phyloP scores from a whole-genome alignment of 192 early-diverging fungal species.

The Coemansia asiatica region DNA sequence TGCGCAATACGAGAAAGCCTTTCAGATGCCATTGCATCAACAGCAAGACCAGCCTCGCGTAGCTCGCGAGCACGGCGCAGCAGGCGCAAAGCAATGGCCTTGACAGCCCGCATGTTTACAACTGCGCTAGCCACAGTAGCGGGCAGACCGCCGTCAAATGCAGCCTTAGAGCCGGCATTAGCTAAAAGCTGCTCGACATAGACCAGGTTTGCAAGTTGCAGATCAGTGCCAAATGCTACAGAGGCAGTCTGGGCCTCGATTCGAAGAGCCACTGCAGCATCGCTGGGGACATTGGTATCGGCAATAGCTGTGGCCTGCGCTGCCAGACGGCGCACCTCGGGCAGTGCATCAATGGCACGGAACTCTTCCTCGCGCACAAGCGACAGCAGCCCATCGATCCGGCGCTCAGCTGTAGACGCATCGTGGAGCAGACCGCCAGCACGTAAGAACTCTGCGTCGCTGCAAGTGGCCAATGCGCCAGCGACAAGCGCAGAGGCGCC shows the following conservation, averaged over 20 bases:
- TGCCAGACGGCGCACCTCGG: slow-evolving; percentile 67
- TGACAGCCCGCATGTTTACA: slow-evolving; percentile 43
- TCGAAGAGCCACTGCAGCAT: slow-evolving; percentile 55
- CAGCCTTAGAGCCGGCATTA: slow-evolving; percentile 27
- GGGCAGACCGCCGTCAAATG: slow-evolving; percentile 2
- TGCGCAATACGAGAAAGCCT: slow-evolving; percentile 13
- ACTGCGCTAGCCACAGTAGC: slow-evolving; percentile 34
- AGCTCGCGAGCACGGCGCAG: slow-evolving; percentile 67
- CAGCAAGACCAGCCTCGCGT: slow-evolving; percentile 12
- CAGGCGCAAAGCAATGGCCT: slow-evolving; percentile 65
- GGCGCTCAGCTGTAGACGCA: slow-evolving; percentile 73
- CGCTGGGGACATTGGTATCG: slow-evolving; percentile 60
- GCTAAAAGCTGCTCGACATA: slow-evolving; percentile 40
- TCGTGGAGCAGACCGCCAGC: slow-evolving; percentile 78
- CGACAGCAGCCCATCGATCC: slow-evolving; percentile 73
- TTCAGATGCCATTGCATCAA: slow-evolving; percentile 8
- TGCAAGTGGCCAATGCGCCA: slow-evolving; percentile 64
- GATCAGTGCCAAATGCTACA: slow-evolving; percentile 68
- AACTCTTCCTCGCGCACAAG: slow-evolving; percentile 77
- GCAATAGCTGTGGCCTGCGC: slow-evolving; percentile 66
- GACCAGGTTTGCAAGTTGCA: slow-evolving; percentile 61
- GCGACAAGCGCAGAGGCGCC: slow-evolving; percentile 70
- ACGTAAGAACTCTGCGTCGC: slow-evolving; percentile 68
- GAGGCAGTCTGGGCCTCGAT: slow-evolving; percentile 55
- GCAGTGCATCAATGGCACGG: slow-evolving; percentile 63